Evolutionary conservation across 768 basidiomycete genomes (phyloP).

Genomic region (Fomitopsis pulvina): DNA sequence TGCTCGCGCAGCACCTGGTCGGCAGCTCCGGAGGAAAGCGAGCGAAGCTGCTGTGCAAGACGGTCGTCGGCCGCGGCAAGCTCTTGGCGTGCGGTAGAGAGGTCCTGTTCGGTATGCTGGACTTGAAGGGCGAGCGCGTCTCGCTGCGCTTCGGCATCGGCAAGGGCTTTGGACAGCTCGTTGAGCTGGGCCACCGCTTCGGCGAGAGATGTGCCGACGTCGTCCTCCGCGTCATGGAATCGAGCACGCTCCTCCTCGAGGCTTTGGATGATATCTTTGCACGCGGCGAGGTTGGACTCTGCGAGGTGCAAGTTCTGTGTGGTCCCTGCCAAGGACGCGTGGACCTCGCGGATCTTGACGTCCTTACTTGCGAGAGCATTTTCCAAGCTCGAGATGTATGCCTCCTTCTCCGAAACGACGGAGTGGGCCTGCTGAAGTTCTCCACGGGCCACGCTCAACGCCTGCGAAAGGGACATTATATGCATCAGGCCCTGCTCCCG

Average conservation of each 20-base stretch:
- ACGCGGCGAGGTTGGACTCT: conserved; percentile 11
- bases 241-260: conserved; percentile 15
- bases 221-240: conserved; percentile 15
- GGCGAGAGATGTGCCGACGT: conserved; percentile 26
- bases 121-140: conserved; percentile 60
- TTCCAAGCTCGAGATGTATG: neutral
- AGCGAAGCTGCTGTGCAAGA: conserved; percentile 60
- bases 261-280: conserved; percentile 11
- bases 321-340: conserved; percentile 4
- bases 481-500: neutral
- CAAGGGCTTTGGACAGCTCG: conserved; percentile 39
- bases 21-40: conserved; percentile 49
- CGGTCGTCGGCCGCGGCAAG: conserved; percentile 51
- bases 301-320: conserved; percentile 6
- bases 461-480: conserved; percentile 1
- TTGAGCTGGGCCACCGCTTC: conserved; percentile 38
- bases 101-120: conserved; percentile 55
- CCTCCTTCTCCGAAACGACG: conserved; percentile 1
- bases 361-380: neutral
- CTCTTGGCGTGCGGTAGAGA: conserved; percentile 45
- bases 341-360: neutral
- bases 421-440: conserved; percentile 1
- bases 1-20: conserved; percentile 52
- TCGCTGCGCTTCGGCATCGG: conserved; percentile 58
- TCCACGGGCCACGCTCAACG: neutral